These are phyloP conservation scores for Paxillus ammoniavirescens DNA, from an alignment of 768 basidiomycete genomes.

Conservation along the genomic window DNA sequence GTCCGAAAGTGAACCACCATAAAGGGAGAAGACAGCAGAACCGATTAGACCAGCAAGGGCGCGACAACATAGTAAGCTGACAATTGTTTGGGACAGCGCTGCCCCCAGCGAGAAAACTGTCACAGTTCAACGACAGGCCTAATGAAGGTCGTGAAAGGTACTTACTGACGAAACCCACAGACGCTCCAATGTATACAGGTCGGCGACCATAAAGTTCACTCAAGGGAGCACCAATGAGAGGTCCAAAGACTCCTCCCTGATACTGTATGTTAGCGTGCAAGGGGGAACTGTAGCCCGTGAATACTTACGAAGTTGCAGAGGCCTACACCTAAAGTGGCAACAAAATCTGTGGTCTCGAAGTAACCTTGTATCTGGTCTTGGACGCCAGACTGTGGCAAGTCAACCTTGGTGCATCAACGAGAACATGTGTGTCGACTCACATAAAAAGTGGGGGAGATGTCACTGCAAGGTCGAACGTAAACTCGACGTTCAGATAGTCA, in stretches of 20 bases:
- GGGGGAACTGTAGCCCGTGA: neutral
- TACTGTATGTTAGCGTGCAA: neutral
- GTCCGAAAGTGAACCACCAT: conserved; percentile 25
- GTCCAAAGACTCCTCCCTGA: conserved; percentile 25
- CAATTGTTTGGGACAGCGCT: conserved; percentile 17
- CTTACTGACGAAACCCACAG: conserved; percentile 17
- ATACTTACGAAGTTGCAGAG: conserved; percentile 19
- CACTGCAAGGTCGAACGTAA: conserved; percentile 15
- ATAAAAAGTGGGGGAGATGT: conserved; percentile 26
- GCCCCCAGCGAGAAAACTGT: conserved; percentile 21
- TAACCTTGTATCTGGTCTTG: conserved; percentile 27
- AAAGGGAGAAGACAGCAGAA: conserved; percentile 19
- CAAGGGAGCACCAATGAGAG: conserved; percentile 23
- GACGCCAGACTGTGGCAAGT: conserved; percentile 21
- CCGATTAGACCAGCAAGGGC: conserved; percentile 20
- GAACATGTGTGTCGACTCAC: conserved; percentile 7
- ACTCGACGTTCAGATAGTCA: neutral
- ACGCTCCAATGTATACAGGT: conserved; percentile 19
- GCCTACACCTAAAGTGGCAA: conserved; percentile 19
- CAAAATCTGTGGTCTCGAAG: conserved; percentile 12
- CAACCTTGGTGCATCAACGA: neutral
- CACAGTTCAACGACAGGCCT: neutral
- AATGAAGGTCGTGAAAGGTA: neutral
- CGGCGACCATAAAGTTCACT: conserved; percentile 26
- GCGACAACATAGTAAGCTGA: conserved; percentile 18